Evolutionary conservation across 1,284 basidiomycete genomes (phyloP), one percentile per base, ranked within the genome.

Genomic region (Ceratobasidium sp.): DNA sequence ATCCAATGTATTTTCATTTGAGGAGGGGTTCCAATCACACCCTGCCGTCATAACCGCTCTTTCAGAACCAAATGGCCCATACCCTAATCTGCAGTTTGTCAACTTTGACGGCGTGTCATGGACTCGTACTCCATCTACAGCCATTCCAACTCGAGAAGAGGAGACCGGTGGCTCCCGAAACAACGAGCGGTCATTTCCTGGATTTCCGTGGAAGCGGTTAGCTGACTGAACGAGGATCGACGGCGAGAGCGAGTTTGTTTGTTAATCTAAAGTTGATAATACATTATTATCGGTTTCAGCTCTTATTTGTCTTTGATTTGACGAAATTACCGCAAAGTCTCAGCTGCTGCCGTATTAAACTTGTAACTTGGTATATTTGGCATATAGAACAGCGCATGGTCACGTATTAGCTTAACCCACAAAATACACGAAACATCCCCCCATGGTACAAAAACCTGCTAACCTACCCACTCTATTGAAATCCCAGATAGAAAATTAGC

Each of bases 51-150:
- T 61, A 10, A 28, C 20, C 20, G 33, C 58, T 23, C 61, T 75
- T 20, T 26, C 61, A 3, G 18, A 49, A 53, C 12, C 33, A 3
- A 4, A 33, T 13, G 68, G 68, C 15, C n/a, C 51, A 55, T 75
- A 61, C n/a, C 72, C 72, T 4, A 53, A 28, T 28, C 60, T 75
- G 15, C 53, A 44, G 26, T 55, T 26, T 49, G 39, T 75, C 51
- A 66, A 55, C n/a, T 58, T 75, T 33, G 72, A 75, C 46, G 72
- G 72, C 4, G 44, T 49, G 13, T 23, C 55, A 3, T 75, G 60
- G 72, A 66, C 53, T 28, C 58, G 61, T 23, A 33, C 44, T 18
- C 51, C 33, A n/a, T 26, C 26, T 42, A 10, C 13, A 5, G 2
- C 70, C 20, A 7, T 20, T n/a, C n/a, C 39, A 13, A 44, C 40